Evolutionary conservation across 1,284 basidiomycete species (phyloP).

Genomic region (Sporisorium iseilematis-ciliati): DNA sequence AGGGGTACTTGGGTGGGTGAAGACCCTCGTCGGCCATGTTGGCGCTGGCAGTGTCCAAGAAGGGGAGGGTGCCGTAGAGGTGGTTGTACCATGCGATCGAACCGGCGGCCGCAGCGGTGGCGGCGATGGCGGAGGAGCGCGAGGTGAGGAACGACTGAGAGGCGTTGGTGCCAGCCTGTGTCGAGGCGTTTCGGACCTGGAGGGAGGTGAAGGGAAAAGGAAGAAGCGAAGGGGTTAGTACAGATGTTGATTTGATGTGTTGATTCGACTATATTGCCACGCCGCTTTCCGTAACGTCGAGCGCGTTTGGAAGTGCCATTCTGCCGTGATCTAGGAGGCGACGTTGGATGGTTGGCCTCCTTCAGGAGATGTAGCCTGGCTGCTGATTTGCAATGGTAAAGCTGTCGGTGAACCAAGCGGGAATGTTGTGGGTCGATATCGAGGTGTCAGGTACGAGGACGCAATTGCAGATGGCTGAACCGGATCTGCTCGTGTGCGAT

Average conservation of each 20-base stretch:
- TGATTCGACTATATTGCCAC: not conserved
- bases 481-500: not conserved
- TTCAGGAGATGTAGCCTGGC: not conserved
- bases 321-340: not conserved
- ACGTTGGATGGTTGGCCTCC: not conserved
- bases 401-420: too few relatives aligned
- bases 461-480: not conserved
- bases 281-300: conserved; percentile 3
- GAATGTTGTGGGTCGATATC: not conserved
- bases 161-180: conserved; percentile 52
- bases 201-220: not conserved
- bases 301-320: not conserved
- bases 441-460: not conserved
- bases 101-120: conserved; percentile 83
- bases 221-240: conserved; percentile 16
- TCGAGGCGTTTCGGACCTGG: conserved; percentile 62
- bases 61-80: conserved; percentile 80
- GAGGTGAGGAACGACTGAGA: conserved; percentile 75
- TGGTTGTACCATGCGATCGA: conserved; percentile 96
- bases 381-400: not conserved
- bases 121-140: conserved; percentile 81
- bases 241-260: not conserved
- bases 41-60: conserved; percentile 61
- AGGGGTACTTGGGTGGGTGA: conserved; percentile 88
- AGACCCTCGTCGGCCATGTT: conserved; percentile 85